Percentiles rank a stretch among this genome's conserved stretches.
These are phyloP conservation scores for Cryptosporidium ubiquitum DNA, from an alignment of 169 alveolate genomes.

Conservation along the genomic window DNA sequence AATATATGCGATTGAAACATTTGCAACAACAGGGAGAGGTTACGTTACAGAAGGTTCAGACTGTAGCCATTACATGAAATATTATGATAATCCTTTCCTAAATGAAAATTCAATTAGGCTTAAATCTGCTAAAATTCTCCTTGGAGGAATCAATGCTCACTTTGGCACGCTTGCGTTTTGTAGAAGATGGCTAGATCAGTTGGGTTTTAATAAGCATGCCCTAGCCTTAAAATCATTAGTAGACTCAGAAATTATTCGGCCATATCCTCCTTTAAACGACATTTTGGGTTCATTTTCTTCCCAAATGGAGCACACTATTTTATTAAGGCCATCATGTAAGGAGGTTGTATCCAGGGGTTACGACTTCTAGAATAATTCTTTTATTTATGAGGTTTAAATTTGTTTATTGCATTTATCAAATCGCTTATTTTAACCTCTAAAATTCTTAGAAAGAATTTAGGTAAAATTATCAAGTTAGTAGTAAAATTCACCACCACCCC, in stretches of 20 bases:
- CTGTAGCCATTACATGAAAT: constrained; percentile 98
- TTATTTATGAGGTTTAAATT: not conserved
- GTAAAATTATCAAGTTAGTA: not conserved
- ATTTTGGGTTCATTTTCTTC: constrained; percentile 95
- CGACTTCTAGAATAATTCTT: constrained; percentile 88
- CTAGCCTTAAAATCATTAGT: constrained; percentile 93
- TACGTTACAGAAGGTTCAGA: constrained; percentile 88
- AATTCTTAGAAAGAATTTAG: not conserved
- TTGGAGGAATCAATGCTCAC: constrained; percentile 92
- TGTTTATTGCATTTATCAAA: not conserved
- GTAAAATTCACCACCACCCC: not conserved
- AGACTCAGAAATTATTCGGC: constrained; percentile 95
- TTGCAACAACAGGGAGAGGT: constrained; percentile 99
- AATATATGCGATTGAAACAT: constrained; percentile 99
- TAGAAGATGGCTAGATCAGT: constrained; percentile 97
- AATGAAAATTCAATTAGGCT: constrained; percentile 83
- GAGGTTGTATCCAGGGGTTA: constrained; percentile 98
- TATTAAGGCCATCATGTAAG: constrained; percentile 96
- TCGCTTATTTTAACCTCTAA: not conserved
- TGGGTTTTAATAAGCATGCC: constrained; percentile 93
- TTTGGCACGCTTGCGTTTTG: constrained; percentile 99
- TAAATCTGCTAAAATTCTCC: constrained; percentile 92
- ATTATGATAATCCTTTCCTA: constrained; percentile 89
- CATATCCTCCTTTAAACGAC: constrained; percentile 99
- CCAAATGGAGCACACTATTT: constrained; percentile 99